Conservation (phyloP, 257 asterid genomes). For the Gynochthodes officinalis region DNA sequence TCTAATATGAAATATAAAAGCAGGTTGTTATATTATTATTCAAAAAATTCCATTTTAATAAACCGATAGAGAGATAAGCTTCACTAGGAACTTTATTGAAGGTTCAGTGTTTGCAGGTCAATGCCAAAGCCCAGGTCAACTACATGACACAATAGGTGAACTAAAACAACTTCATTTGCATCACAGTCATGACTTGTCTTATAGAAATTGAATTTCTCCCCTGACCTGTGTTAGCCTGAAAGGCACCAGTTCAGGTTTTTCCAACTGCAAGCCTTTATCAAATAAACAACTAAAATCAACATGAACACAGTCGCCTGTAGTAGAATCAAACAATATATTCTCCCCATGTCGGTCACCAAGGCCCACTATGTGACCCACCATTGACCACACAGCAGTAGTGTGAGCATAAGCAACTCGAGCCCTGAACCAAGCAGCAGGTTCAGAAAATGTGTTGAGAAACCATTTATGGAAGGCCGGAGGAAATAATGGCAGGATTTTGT, state of each 20-base stretch:
- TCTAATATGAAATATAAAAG: background rate
- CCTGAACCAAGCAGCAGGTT: slow-evolving; percentile 99
- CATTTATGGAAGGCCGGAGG: slow-evolving; percentile 96
- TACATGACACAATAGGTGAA: too few species aligned
- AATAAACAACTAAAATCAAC: slow-evolving; percentile 98
- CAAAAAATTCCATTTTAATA: background rate
- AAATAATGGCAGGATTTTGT: slow-evolving; percentile 83
- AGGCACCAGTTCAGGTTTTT: slow-evolving; percentile 97
- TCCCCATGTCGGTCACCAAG: slow-evolving; percentile 99
- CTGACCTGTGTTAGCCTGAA: slow-evolving; percentile 94
- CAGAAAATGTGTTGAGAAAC: slow-evolving; percentile 90
- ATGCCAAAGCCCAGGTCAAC: background rate
- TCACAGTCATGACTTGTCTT: background rate
- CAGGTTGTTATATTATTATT: background rate
- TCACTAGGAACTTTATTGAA: background rate
- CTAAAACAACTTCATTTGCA: background rate
- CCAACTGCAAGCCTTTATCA: slow-evolving; percentile 93
- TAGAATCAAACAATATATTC: slow-evolving; percentile 92
- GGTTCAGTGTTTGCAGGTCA: background rate
- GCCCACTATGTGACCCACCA: slow-evolving; percentile 99
- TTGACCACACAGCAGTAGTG: slow-evolving; percentile 98
- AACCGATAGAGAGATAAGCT: background rate
- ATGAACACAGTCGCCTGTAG: slow-evolving; percentile 98
- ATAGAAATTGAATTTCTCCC: background rate
- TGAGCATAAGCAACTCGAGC: slow-evolving; percentile 93